Evolutionary conservation across 306 rosid genomes (phyloP).

Genomic region (Corylus americana): DNA sequence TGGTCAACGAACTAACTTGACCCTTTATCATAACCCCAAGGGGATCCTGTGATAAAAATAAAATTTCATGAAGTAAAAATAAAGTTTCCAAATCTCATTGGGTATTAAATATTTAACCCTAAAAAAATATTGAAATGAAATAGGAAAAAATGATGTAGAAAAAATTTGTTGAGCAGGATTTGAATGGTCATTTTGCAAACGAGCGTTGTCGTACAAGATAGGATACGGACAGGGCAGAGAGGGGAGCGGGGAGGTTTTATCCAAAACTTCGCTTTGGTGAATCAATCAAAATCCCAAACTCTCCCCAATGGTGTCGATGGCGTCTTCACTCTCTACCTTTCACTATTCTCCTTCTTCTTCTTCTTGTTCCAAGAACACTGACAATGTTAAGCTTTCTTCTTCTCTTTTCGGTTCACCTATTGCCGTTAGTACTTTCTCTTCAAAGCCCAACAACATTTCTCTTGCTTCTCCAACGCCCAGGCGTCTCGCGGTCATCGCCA

Average conservation of each 20-base stretch:
- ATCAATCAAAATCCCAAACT: neutral
- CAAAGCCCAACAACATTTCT: constrained; percentile 30
- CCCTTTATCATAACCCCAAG: too few species aligned
- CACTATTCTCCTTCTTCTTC: constrained; percentile 21
- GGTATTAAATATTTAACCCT: too few species aligned
- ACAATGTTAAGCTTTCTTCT: constrained; percentile 36
- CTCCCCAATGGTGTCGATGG: constrained; percentile 30
- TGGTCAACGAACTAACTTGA: too few species aligned
- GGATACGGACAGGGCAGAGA: neutral
- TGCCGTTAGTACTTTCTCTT: constrained; percentile 37
- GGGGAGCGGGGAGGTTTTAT: constrained; percentile 11
- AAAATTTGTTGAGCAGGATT: too few species aligned
- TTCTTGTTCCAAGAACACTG: constrained; percentile 6
- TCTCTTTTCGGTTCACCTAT: constrained; percentile 48
- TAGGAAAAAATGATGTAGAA: too few species aligned
- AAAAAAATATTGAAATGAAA: too few species aligned
- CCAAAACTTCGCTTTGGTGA: constrained; percentile 11
- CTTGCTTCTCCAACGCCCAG: constrained; percentile 30
- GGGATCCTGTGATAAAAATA: too few species aligned
- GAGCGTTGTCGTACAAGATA: too few species aligned
- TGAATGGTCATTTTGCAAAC: too few species aligned
- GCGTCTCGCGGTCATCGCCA: constrained; percentile 64
- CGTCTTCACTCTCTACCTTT: constrained; percentile 47
- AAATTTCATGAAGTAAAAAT: too few species aligned
- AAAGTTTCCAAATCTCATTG: too few species aligned